Evolutionary conservation across 2,329 filamentous ascomycete species (phyloP).

Genomic region (Zymoseptoria ardabiliae): DNA sequence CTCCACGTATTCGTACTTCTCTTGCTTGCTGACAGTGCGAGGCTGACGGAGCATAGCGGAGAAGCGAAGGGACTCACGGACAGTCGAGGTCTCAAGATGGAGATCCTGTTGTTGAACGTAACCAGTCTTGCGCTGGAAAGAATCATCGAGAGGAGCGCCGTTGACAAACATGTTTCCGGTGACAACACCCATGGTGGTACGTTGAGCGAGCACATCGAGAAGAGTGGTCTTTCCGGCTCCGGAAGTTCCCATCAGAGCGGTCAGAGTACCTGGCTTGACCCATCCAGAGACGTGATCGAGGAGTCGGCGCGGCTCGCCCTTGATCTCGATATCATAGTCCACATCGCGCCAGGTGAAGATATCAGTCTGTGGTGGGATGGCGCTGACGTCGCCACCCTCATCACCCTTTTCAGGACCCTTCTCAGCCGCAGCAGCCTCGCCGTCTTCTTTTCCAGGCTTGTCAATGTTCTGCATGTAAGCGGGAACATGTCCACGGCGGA

Average conservation of each 20-base stretch:
- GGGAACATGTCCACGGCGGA: constrained; percentile 40
- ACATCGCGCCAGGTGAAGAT: constrained; percentile 49
- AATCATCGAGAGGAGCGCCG: constrained; percentile 48
- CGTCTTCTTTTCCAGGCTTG: constrained; percentile 29
- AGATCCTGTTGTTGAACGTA: constrained; percentile 64
- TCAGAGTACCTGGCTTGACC: constrained; percentile 44
- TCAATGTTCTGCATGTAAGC: constrained; percentile 30
- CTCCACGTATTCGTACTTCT: constrained; percentile 57
- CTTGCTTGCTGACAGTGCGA: constrained; percentile 43
- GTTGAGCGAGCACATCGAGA: constrained; percentile 48
- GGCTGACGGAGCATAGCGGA: constrained; percentile 54
- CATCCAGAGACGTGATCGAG: constrained; percentile 49
- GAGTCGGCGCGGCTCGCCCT: constrained; percentile 44
- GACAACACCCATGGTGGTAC: constrained; percentile 55
- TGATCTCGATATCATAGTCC: constrained; percentile 47
- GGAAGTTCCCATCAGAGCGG: constrained; percentile 19
- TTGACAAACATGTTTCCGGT: constrained; percentile 62
- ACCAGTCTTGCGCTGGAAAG: constrained; percentile 58
- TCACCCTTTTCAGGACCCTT: constrained; percentile 22
- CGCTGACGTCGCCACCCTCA: constrained; percentile 27
- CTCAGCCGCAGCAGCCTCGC: constrained; percentile 28
- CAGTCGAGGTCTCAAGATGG: constrained; percentile 49
- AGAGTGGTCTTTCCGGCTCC: constrained; percentile 57
- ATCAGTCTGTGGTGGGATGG: constrained; percentile 36
- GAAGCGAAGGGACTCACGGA: constrained; percentile 49